Conservation (phyloP, 1,284 basidiomycete species). For the Leccinum pachyderme region DNA sequence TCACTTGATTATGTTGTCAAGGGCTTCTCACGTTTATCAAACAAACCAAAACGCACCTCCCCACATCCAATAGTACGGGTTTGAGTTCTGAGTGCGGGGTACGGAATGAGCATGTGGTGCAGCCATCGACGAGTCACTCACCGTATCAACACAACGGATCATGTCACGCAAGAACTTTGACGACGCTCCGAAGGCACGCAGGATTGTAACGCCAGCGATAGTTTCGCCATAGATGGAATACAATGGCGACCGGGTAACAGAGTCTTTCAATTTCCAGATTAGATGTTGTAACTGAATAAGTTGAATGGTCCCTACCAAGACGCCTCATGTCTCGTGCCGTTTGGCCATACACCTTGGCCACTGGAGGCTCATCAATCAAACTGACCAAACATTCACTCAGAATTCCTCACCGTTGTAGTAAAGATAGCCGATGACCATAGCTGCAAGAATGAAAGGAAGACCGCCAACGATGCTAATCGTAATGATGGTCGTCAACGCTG, state of each 20-base stretch:
- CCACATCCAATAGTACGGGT: conserved; percentile 84
- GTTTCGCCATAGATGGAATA: conserved; percentile 93
- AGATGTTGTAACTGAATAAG: neutral
- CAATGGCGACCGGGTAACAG: conserved; percentile 85
- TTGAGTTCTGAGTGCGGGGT: conserved; percentile 54
- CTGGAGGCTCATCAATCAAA: conserved; percentile 26
- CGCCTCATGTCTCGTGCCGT: conserved; percentile 88
- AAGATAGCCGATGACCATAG: conserved; percentile 55
- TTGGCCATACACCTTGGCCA: conserved; percentile 71
- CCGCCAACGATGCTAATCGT: conserved; percentile 86
- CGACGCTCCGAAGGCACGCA: conserved; percentile 86
- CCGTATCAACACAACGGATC: conserved; percentile 81
- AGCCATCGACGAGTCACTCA: conserved; percentile 33
- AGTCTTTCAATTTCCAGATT: conserved; percentile 49
- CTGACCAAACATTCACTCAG: neutral
- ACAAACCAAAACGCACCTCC: conserved; percentile 47
- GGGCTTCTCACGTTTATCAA: neutral
- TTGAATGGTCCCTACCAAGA: conserved; percentile 53
- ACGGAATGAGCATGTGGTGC: neutral
- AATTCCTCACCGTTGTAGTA: conserved; percentile 65
- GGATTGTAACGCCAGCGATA: conserved; percentile 82
- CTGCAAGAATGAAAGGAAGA: conserved; percentile 65
- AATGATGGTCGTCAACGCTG: conserved; percentile 62
- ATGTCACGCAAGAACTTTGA: conserved; percentile 86
- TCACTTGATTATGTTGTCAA: conserved; percentile 46